A percentile compares a stretch with the other conserved stretches of the same genome.
Evolutionary conservation across 257 asterid genomes (phyloP).

Genomic region (Nicotiana undulata): DNA sequence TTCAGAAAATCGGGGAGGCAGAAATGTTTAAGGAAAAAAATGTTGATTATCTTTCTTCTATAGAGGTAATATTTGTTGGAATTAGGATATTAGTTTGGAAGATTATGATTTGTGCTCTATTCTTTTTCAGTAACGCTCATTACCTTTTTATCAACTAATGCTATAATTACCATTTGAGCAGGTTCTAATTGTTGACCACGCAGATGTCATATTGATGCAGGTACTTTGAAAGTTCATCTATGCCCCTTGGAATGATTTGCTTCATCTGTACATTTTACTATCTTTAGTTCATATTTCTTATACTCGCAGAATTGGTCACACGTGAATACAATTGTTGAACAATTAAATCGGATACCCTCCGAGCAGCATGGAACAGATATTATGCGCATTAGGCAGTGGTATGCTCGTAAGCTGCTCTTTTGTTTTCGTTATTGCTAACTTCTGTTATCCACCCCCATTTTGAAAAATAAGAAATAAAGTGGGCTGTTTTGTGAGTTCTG

Average conservation of each 20-base stretch:
- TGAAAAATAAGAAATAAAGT: not conserved
- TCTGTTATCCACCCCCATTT: not conserved
- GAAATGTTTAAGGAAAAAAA: slow-evolving; percentile 71
- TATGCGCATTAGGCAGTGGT: slow-evolving; percentile 96
- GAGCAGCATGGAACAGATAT: slow-evolving; percentile 89
- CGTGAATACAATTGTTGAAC: slow-evolving; percentile 64
- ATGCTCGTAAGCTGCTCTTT: slow-evolving; percentile 18
- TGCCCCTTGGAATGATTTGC: slow-evolving; percentile 5
- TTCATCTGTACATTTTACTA: slow-evolving; percentile 2
- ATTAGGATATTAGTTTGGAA: not conserved
- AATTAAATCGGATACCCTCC: slow-evolving; percentile 66
- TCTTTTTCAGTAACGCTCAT: not conserved
- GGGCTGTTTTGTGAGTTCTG: not conserved
- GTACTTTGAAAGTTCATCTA: slow-evolving; percentile 25
- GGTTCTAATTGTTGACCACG: slow-evolving; percentile 87
- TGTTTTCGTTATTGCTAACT: slow-evolving; percentile 1
- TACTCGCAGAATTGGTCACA: slow-evolving; percentile 84
- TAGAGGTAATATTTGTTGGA: slow-evolving; percentile 48
- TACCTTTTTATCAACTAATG: slow-evolving; percentile 12
- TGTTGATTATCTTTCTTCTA: slow-evolving; percentile 93
- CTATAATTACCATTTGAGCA: slow-evolving; percentile 23
- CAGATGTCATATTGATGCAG: slow-evolving; percentile 93
- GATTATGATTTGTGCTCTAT: not conserved
- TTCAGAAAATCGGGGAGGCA: slow-evolving; percentile 88
- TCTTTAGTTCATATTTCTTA: slow-evolving; percentile 11